Evolutionary conservation across 225 moss, liverwort and hornwort genomes (phyloP), one percentile per base, ranked within the genome.

Genomic region (Ulota crispa): DNA sequence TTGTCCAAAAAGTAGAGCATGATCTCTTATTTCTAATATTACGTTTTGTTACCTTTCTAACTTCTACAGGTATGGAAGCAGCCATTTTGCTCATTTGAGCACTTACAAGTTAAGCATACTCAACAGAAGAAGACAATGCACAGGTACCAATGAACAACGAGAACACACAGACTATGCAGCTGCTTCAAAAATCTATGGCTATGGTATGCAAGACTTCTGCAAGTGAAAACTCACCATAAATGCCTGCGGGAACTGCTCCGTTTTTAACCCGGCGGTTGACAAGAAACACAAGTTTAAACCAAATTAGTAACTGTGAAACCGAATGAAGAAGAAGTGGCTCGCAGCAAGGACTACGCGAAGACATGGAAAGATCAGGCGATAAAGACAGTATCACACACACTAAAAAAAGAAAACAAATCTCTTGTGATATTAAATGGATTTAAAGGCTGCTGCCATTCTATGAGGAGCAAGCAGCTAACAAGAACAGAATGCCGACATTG

Each of bases 201-300:
- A 43, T 19, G 3, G 9, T 27, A 72, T 8, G 21, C 15, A 30
- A 87, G 59, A 47, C 64, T 78, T 62, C 21, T 68, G 60, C 73
- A 69, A 37, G 47, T 39, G 31, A 36, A 63, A 81, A 77, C 94
- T 89, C 80, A 99, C 98, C 98, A 73, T 99, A 99, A 53, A 99
- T 94, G 81, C 98, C 96, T 42, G 98, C 98, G 23, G 98, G 98
- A 85, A 99, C 98, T 99, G 90, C 55, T 86, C 78, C 83, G 85
- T 36, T 78, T 77, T 34, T 27, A 50, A 50, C 26, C 66, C 57
- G 9, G 52, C 26, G 37, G 73, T 81, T 45, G 37, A 56, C 30
- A 82, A 30, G 26, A 59, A 45, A 61, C 55, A 78, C 70, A 74
- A 56, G 70, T 1, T 61, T 64, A 42, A 59, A 64, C 47, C 64